Evolutionary conservation across 1,139 yeast genomes (phyloP).

Genomic region (Geotrichum bryndzae): DNA sequence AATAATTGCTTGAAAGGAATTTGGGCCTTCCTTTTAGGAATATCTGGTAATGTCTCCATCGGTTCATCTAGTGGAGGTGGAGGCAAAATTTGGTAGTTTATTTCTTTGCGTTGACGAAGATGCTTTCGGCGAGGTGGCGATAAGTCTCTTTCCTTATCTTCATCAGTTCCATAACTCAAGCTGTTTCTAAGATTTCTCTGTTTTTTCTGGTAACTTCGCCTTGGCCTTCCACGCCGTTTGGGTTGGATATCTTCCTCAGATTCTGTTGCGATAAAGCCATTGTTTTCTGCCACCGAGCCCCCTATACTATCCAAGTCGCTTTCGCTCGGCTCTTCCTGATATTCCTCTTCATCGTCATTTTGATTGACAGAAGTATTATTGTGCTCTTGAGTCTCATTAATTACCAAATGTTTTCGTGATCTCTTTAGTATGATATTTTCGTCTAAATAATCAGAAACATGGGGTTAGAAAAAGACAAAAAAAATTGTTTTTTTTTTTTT

Average conservation of each 20-base stretch:
- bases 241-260: conserved; percentile 30
- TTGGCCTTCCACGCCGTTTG: conserved; percentile 21
- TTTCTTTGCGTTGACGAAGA: conserved; percentile 68
- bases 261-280: conserved; percentile 20
- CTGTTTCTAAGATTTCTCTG: neutral
- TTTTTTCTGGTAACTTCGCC: conserved; percentile 29
- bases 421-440: conserved; percentile 14
- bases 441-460: conserved; percentile 13
- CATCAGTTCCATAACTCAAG: neutral
- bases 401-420: conserved; percentile 18
- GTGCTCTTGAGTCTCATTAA: conserved; percentile 10
- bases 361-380: conserved; percentile 11
- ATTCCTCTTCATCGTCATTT: conserved; percentile 26
- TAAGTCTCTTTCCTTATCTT: conserved; percentile 35
- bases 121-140: conserved; percentile 52
- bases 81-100: conserved; percentile 83
- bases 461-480: neutral
- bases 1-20: conserved; percentile 26
- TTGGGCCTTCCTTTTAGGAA: conserved; percentile 29
- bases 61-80: conserved; percentile 52
- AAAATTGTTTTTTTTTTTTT: neutral
- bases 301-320: conserved; percentile 21
- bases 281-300: conserved; percentile 18
- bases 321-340: conserved; percentile 22
- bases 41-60: conserved; percentile 21